Percentiles rank a stretch among this genome's conserved stretches.
Evolutionary conservation across 179 eudicot genomes (phyloP).

Genomic region (Pouteria campechiana): DNA sequence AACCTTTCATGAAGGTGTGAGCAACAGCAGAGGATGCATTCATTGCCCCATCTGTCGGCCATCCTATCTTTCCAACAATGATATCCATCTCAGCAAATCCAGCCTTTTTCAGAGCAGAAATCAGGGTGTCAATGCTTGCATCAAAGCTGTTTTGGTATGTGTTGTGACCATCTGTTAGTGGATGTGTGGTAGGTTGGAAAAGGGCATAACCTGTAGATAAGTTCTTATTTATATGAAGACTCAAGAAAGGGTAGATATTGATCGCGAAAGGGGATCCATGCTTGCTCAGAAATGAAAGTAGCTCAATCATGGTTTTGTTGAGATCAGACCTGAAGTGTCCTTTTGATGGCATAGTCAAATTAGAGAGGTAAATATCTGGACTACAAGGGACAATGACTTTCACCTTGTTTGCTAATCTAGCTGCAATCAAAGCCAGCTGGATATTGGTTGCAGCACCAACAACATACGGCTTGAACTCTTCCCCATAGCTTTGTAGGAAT

Average conservation of each 20-base stretch:
- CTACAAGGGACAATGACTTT: conserved; percentile 79
- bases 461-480: conserved; percentile 45
- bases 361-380: conserved; percentile 50
- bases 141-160: conserved; percentile 58
- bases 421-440: conserved; percentile 51
- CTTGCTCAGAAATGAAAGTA: conserved; percentile 51
- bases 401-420: conserved; percentile 46
- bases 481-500: conserved; percentile 60
- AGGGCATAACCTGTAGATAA: conserved; percentile 57
- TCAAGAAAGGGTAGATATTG: conserved; percentile 58
- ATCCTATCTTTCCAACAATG: conserved; percentile 61
- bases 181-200: conserved; percentile 49
- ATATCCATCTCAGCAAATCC: conserved; percentile 54
- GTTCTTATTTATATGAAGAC: conserved; percentile 50
- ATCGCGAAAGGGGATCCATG: conserved; percentile 57
- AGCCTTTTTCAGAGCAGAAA: conserved; percentile 40
- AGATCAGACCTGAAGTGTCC: conserved; percentile 63
- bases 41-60: conserved; percentile 84
- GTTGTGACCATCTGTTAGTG: conserved; percentile 44
- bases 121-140: conserved; percentile 51
- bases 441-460: conserved; percentile 77
- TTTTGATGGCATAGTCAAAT: conserved; percentile 56
- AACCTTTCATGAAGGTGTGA: conserved; percentile 45
- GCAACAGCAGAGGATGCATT: conserved; percentile 64
- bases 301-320: conserved; percentile 65